Evolutionary conservation across 2,329 filamentous ascomycete species (phyloP), one percentile per base, ranked within the genome.

Genomic region (Clonostachys solani): DNA sequence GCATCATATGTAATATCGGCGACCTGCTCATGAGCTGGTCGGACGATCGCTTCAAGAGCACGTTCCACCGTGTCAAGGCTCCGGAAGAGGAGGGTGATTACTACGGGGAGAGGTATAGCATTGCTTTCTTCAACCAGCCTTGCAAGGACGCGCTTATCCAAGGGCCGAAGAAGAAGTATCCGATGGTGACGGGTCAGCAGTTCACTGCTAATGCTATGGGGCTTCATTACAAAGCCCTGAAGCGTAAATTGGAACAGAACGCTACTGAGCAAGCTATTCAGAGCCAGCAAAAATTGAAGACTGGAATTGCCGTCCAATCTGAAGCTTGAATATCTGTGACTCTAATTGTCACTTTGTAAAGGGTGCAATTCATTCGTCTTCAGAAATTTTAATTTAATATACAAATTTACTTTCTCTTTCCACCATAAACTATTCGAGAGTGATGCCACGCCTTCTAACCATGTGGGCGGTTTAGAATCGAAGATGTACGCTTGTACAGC

Each of bases 81-180:
- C 81, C 81, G 0, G 70, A 64, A 29, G 77, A 83, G 53, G 66
- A 68, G 0, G 70, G 74, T 42, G 72, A 76, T 54, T 81, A 75
- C 57, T 85, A 75, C 54, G 80, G 80, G 6, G 73, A 77, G 53
- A 71, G 82, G 40, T 86, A 83, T 59, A 83, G 78, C 58, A 80
- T 86, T 58, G 82, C 82, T 8, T 86, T 78, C 55, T 85, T 85
- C 62, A 85, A 84, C 53, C 81, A 85, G 64, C 80, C 81, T 1
- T 77, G 74, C 58, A 74, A 71, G 47, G 76, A 82, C 59, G 73
- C 73, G 10, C 57, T 69, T 51, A 82, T 85, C 37, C 80, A 84
- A 56, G 83, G 81, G 0, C 81, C 79, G 3, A 43, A 64, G 59
- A 79, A 80, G 64, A 86, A 84, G 62, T 86, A 85, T 61, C 75